Evolutionary conservation across 23 red algal genomes (phyloP).

Genomic region (Agarophyton chilense): DNA sequence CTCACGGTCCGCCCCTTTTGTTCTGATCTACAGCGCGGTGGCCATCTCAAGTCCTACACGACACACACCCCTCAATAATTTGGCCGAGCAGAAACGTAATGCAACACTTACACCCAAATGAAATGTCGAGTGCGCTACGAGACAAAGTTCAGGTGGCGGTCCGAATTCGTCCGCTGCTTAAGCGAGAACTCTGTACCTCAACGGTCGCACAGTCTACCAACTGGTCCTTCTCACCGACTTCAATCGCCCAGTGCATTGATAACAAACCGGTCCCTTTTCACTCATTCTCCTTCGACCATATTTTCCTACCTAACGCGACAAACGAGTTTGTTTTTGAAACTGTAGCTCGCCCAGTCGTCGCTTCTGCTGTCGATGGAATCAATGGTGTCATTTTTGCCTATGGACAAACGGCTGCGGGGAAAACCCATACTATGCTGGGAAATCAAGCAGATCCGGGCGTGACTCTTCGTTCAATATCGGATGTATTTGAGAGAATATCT

Average conservation of each 20-base stretch:
- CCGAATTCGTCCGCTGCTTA: slow-evolving; percentile 70
- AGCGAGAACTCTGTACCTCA: slow-evolving; percentile 22
- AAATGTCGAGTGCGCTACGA: background rate
- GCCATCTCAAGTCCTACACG: too few relatives aligned
- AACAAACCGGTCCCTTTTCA: slow-evolving; percentile 8
- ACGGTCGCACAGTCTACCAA: background rate
- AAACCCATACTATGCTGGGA: slow-evolving; percentile 93
- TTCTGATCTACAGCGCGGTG: too few relatives aligned
- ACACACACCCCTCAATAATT: too few relatives aligned
- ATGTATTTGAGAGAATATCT: slow-evolving; percentile 63
- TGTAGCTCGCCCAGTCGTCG: slow-evolving; percentile 55
- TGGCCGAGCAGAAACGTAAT: too few relatives aligned
- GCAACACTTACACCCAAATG: background rate
- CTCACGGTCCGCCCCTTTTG: too few relatives aligned
- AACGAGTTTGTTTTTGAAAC: slow-evolving; percentile 57
- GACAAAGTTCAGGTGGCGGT: slow-evolving; percentile 73
- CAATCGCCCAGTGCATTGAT: slow-evolving; percentile 12
- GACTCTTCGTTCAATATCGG: slow-evolving; percentile 56
- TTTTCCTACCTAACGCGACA: background rate
- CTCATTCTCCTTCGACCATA: slow-evolving; percentile 21
- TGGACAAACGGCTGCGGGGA: slow-evolving; percentile 88
- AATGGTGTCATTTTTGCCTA: slow-evolving; percentile 91
- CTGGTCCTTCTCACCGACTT: background rate
- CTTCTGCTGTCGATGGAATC: slow-evolving; percentile 63
- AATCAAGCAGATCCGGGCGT: slow-evolving; percentile 61